phyloP scores from a whole-genome alignment of 495 filamentous ascomycete genomes.

The Podospora australis region DNA sequence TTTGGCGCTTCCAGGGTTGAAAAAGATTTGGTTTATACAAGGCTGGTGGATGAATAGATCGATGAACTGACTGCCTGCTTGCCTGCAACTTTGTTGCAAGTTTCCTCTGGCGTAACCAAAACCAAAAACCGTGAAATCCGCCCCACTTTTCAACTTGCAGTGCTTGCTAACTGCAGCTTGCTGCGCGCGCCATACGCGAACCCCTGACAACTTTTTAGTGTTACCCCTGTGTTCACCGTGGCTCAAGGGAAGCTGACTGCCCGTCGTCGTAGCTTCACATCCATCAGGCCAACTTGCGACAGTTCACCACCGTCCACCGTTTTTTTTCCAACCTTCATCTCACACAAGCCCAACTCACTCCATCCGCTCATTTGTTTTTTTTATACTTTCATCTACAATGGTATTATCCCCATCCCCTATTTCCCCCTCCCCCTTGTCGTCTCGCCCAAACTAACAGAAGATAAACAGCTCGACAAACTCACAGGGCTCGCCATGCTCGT shows the following conservation, averaged over 20 bases:
- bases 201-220: slow-evolving; percentile 19
- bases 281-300: slow-evolving; percentile 3
- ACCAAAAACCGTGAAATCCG: neutral
- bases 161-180: slow-evolving; percentile 5
- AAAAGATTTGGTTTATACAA: neutral
- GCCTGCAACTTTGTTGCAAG: neutral
- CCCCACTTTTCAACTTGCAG: slow-evolving; percentile 3
- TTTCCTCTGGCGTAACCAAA: neutral
- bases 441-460: slow-evolving; percentile 15
- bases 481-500: slow-evolving; percentile 97
- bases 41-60: neutral
- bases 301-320: neutral
- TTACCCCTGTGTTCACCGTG: too few relatives aligned
- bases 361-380: neutral
- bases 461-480: slow-evolving; percentile 78
- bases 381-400: slow-evolving; percentile 28
- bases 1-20: too few relatives aligned
- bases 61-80: neutral
- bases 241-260: too few relatives aligned
- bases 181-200: slow-evolving; percentile 17
- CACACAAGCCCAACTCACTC: slow-evolving; percentile 5
- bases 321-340: neutral
- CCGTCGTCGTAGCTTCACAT: too few relatives aligned
- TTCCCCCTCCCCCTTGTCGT: neutral
- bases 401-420: slow-evolving; percentile 13